Percentiles rank a stretch among this genome's conserved stretches.
phyloP scores from a whole-genome alignment of 225 moss, liverwort and hornwort genomes.

The Ulota crispa region DNA sequence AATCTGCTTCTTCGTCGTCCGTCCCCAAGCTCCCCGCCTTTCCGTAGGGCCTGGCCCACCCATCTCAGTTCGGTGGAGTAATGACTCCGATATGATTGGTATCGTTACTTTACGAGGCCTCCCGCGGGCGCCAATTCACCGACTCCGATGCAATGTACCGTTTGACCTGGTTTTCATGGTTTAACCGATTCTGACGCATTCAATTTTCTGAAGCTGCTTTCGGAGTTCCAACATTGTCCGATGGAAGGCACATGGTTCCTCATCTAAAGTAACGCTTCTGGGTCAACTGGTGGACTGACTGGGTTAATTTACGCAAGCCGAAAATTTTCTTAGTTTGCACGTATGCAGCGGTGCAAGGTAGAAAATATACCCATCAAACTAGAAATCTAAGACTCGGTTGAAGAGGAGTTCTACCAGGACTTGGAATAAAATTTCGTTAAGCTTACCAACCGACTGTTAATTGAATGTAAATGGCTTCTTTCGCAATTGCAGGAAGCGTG shows the following conservation, averaged over 20 bases:
- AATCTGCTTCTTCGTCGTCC: neutral
- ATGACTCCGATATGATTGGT: too few species aligned
- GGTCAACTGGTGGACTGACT: neutral
- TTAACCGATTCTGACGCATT: neutral
- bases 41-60: neutral
- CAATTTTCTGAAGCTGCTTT: neutral
- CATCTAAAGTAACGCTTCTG: neutral
- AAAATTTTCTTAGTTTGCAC: too few species aligned
- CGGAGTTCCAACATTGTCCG: neutral
- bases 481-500: neutral
- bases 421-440: neutral
- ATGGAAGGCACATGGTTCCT: neutral
- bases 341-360: neutral
- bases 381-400: neutral
- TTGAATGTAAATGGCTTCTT: neutral
- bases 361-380: neutral
- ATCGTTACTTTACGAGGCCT: neutral
- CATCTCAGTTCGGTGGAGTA: neutral
- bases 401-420: neutral
- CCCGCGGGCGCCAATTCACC: slow-evolving; percentile 4
- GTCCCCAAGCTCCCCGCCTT: neutral
- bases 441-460: neutral
- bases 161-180: neutral
- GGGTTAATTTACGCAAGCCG: too few species aligned
- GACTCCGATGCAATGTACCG: neutral